phyloP scores from a whole-genome alignment of 164 flowering plant species.

The Platanus orientalis region DNA sequence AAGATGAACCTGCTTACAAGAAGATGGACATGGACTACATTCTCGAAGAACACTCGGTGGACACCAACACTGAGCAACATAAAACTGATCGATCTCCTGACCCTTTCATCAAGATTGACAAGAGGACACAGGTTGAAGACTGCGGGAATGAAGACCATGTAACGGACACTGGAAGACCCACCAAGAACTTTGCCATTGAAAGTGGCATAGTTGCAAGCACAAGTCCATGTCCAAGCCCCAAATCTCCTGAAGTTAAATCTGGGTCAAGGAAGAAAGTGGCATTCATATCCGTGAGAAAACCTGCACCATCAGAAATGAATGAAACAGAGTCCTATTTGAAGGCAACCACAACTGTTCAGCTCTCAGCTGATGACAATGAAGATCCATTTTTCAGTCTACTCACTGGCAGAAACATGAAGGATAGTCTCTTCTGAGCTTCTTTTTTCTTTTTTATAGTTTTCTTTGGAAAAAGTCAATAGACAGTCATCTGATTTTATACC shows the following conservation, averaged over 20 bases:
- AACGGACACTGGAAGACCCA: conserved; percentile 5
- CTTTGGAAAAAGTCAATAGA: too few relatives aligned
- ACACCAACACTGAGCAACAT: background rate
- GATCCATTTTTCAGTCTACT: conserved; percentile 52
- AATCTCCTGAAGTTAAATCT: conserved; percentile 14
- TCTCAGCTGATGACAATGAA: conserved; percentile 15
- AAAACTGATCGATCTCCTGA: conserved; percentile 5
- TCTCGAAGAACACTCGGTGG: conserved; percentile 5
- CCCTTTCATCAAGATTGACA: conserved; percentile 5
- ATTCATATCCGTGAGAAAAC: conserved; percentile 40
- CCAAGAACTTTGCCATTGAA: background rate
- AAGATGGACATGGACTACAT: conserved; percentile 7
- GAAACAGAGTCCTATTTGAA: conserved; percentile 7
- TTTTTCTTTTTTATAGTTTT: too few relatives aligned
- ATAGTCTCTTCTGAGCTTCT: conserved; percentile 30
- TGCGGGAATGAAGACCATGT: background rate
- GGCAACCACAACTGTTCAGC: background rate
- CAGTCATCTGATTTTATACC: too few relatives aligned
- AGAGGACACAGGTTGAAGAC: conserved; percentile 11
- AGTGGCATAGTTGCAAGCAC: conserved; percentile 10
- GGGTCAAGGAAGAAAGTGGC: conserved; percentile 38
- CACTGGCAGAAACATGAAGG: conserved; percentile 33
- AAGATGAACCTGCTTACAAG: conserved; percentile 18
- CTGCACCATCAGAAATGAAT: conserved; percentile 17
- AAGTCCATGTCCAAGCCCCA: conserved; percentile 12